Evolutionary conservation across 1,139 yeast genomes (phyloP).

Genomic region (Magnusiomyces paraingens): DNA sequence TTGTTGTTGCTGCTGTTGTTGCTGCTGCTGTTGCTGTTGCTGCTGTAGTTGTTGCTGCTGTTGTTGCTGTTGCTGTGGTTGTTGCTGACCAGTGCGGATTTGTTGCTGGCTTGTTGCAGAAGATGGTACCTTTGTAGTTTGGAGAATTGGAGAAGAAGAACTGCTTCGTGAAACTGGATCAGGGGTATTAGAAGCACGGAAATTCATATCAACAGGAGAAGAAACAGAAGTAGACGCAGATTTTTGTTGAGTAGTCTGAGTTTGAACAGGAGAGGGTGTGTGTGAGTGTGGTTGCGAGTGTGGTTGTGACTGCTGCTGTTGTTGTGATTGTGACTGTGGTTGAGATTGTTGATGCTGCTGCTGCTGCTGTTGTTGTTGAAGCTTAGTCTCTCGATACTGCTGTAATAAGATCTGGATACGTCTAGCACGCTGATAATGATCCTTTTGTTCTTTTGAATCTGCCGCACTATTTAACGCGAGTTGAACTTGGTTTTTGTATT

Average conservation of each 20-base stretch:
- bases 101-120: no score
- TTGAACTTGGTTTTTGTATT: conserved; percentile 15
- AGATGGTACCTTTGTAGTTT: no score
- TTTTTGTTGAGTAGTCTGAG: no score
- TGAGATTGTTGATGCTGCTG: background rate
- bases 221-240: no score
- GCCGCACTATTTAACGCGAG: conserved; percentile 10
- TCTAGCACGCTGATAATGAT: conserved; percentile 16
- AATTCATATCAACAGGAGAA: no score
- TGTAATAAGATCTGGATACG: conserved; percentile 14
- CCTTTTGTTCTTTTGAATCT: conserved; percentile 11
- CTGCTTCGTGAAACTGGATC: no score
- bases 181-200: no score
- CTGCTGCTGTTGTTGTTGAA: conserved; percentile 8
- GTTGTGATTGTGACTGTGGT: background rate
- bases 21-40: background rate
- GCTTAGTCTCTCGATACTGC: conserved; percentile 9
- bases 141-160: no score
- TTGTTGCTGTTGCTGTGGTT: background rate
- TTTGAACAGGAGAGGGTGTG: no score
- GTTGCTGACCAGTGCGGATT: background rate
- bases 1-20: background rate
- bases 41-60: background rate
- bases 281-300: background rate
- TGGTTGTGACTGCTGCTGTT: background rate